Evolutionary conservation across 768 basidiomycete genomes (phyloP), one percentile per base, ranked within the genome.

Genomic region (Holtermannia corniformis): DNA sequence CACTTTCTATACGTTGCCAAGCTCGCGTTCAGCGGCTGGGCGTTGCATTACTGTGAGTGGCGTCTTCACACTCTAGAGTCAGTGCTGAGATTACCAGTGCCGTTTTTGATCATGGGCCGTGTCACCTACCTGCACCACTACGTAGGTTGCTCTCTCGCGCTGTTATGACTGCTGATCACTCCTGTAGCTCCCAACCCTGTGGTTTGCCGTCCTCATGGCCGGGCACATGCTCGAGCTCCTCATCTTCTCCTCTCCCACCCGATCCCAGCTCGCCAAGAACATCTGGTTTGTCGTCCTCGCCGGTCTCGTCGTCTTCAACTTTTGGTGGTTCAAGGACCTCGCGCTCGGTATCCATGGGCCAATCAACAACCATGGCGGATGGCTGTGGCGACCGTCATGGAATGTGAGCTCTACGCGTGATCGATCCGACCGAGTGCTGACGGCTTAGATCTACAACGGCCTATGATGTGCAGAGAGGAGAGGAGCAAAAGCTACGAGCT

Each of bases 61-160:
- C 25, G 19, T 25, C 1, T 23, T 50, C 23, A 42, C 3, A 22
- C 10, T 25, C 12, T 4, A 10, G 10, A 13, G 47, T 25, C 49
- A 41, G 47, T 57, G 19, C 23, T 23, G 13, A n/a, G n/a, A n/a
- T 16, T 37, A 47, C 19, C 61, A 95, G 92, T 85, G 21, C 93
- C 93, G 1, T 99, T 96, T 83, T 75, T 96, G 60, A 83, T 96
- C 75, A 99, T 99, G 95, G 92, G 88, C 20, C 87, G 91, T 43
- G 75, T 76, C 3, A 95, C 91, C 25, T 96, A 96, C 63, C 75
- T 97, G 23, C 93, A 97, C 72, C 91, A 95, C 76, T 96, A 93
- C 68, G 88, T 92, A 61, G 59, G 86, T 80, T 23, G 12, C 24
- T 5, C 32, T 51, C 23, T n/a, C 44, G n/a, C n/a, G n/a, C n/a